These are phyloP conservation scores for Pleurotus djamor DNA, from an alignment of 768 basidiomycete species.

Conservation along the genomic window DNA sequence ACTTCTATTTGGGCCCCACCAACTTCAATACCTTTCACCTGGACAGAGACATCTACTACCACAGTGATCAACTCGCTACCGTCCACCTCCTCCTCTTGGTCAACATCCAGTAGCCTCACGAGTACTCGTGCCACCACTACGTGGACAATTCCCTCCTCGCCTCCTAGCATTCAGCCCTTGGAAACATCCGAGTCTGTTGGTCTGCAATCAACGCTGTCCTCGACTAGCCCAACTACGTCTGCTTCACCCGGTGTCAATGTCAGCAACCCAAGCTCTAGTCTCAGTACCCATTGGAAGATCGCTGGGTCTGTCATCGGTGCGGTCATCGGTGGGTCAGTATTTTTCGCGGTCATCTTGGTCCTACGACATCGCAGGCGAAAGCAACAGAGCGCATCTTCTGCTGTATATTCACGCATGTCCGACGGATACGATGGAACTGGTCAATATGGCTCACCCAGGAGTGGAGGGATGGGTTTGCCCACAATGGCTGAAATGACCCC, in stretches of 20 bases:
- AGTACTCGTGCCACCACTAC: no score
- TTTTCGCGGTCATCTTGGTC: background rate
- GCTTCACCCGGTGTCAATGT: background rate
- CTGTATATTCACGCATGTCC: background rate
- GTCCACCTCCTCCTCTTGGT: no score
- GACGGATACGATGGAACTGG: background rate
- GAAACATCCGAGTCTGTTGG: no score
- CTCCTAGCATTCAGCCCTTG: no score
- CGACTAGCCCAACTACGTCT: no score
- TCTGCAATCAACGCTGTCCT: no score
- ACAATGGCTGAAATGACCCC: background rate
- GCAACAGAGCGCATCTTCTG: background rate
- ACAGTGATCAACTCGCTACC: no score
- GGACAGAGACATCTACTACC: no score
- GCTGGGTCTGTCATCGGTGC: slow-evolving; percentile 2
- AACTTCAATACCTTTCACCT: no score
- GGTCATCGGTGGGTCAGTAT: background rate
- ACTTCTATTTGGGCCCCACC: no score
- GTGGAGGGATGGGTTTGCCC: background rate
- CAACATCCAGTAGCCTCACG: no score
- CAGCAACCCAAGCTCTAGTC: background rate
- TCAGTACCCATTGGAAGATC: slow-evolving; percentile 1
- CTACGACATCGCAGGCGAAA: background rate
- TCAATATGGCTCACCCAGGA: background rate
- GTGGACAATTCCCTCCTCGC: no score